Percentiles rank a stretch among this genome's conserved stretches.
These are phyloP conservation scores for Teunomyces pallodes DNA, from an alignment of 805 yeast genomes.

Conservation along the genomic window DNA sequence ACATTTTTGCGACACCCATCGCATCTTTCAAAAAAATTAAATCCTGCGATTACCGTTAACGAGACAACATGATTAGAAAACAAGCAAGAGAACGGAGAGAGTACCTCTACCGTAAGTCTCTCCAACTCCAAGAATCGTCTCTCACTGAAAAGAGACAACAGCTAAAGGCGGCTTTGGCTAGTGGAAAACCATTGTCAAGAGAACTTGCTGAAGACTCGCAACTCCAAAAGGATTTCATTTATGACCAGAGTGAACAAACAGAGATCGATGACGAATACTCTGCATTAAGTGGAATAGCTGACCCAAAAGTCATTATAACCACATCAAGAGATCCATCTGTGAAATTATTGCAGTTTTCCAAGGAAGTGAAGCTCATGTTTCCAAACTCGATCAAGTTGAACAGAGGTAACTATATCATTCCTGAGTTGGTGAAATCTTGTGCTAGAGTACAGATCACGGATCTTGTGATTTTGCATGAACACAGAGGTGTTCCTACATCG, in stretches of 20 bases:
- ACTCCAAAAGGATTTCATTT: constrained; percentile 77
- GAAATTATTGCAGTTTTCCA: constrained; percentile 83
- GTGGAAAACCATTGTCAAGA: constrained; percentile 86
- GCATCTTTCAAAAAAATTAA: constrained; percentile 6
- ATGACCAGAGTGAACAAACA: constrained; percentile 73
- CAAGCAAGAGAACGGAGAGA: constrained; percentile 97
- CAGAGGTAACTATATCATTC: constrained; percentile 89
- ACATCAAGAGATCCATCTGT: constrained; percentile 91
- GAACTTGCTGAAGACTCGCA: constrained; percentile 86
- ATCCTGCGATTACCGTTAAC: neutral
- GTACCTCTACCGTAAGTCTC: constrained; percentile 83
- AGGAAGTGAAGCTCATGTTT: constrained; percentile 84
- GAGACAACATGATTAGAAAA: constrained; percentile 64
- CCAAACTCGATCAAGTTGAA: constrained; percentile 88
- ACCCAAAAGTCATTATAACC: constrained; percentile 88
- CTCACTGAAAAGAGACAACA: constrained; percentile 83
- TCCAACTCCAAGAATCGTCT: constrained; percentile 85
- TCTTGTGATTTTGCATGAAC: constrained; percentile 85
- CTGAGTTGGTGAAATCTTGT: constrained; percentile 82
- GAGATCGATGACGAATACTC: constrained; percentile 90
- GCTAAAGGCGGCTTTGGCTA: constrained; percentile 81
- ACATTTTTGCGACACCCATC: constrained; percentile 4
- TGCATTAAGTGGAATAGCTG: constrained; percentile 80
- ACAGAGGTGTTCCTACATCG: constrained; percentile 97
- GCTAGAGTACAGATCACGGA: constrained; percentile 80